A percentile compares a stretch with the other conserved stretches of the same genome.
Evolutionary conservation across 2,329 filamentous ascomycete species (phyloP).

Genomic region (Alternaria metachromatica): DNA sequence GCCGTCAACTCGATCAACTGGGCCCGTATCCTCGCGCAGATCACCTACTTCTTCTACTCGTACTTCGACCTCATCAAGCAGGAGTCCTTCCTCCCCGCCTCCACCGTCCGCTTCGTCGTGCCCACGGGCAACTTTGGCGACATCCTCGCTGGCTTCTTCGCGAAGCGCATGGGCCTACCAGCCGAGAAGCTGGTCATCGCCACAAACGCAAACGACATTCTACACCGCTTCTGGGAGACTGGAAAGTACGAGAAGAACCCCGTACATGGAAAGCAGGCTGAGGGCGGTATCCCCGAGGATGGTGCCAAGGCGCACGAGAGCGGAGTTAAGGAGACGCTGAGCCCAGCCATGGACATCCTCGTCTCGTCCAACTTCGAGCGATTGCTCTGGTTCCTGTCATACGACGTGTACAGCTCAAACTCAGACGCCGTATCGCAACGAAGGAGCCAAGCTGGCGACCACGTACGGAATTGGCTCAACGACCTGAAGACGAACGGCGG

Average conservation of each 20-base stretch:
- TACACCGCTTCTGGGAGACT: slow-evolving; percentile 92
- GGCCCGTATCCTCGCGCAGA: slow-evolving; percentile 93
- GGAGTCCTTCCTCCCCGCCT: slow-evolving; percentile 63
- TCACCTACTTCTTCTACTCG: slow-evolving; percentile 94
- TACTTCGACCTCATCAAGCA: slow-evolving; percentile 81
- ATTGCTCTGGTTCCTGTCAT: slow-evolving; percentile 89
- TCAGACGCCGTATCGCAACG: slow-evolving; percentile 51
- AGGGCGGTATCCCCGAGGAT: slow-evolving; percentile 62
- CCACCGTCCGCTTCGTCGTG: slow-evolving; percentile 81
- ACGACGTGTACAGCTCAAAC: slow-evolving; percentile 54
- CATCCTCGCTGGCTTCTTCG: slow-evolving; percentile 92
- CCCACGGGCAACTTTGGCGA: slow-evolving; percentile 98
- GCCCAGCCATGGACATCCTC: slow-evolving; percentile 96
- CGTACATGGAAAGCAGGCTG: slow-evolving; percentile 62
- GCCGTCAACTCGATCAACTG: slow-evolving; percentile 98
- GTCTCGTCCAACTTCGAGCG: slow-evolving; percentile 97
- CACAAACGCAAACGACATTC: slow-evolving; percentile 97
- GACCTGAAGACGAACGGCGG: slow-evolving; percentile 81
- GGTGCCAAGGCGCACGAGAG: slow-evolving; percentile 68
- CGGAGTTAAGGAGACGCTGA: slow-evolving; percentile 88
- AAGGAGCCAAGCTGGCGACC: slow-evolving; percentile 67
- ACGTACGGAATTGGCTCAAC: slow-evolving; percentile 78
- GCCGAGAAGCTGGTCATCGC: slow-evolving; percentile 88
- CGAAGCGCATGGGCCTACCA: slow-evolving; percentile 86
- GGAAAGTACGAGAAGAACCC: slow-evolving; percentile 88